Percentiles rank a stretch among this genome's conserved stretches.
These are phyloP conservation scores for Paraphaeosphaeria sporulosa DNA, from an alignment of 2,329 filamentous ascomycete genomes.

Conservation along the genomic window DNA sequence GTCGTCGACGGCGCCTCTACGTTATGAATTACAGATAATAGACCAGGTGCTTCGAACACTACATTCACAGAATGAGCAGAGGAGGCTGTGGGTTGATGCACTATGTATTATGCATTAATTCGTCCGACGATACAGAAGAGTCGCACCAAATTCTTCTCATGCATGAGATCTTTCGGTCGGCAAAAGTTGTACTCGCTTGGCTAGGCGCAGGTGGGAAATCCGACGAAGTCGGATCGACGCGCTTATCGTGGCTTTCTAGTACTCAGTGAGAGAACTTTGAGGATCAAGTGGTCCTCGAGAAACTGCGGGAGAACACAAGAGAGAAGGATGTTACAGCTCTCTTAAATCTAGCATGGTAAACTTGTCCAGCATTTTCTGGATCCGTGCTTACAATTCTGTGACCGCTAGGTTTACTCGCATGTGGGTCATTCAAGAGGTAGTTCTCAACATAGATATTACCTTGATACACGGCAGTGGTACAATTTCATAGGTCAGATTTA, in stretches of 20 bases:
- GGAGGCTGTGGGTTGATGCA: conserved; percentile 22
- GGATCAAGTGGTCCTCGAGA: not conserved
- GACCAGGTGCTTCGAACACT: conserved; percentile 15
- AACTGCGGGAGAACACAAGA: not conserved
- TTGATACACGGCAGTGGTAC: too few relatives aligned
- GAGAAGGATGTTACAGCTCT: not conserved
- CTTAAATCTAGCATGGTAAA: conserved; percentile 5
- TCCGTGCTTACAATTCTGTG: not conserved
- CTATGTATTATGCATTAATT: conserved; percentile 30
- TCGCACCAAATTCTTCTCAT: conserved; percentile 25
- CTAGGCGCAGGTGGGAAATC: conserved; percentile 14
- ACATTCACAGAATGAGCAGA: not conserved
- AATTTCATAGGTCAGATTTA: too few relatives aligned
- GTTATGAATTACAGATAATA: conserved; percentile 19
- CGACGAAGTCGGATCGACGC: not conserved
- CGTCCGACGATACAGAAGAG: conserved; percentile 21
- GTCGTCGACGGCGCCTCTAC: not conserved
- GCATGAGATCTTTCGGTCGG: conserved; percentile 18
- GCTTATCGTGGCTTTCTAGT: not conserved
- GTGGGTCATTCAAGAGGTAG: too few relatives aligned
- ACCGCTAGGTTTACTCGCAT: too few relatives aligned
- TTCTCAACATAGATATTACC: too few relatives aligned
- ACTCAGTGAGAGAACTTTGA: not conserved
- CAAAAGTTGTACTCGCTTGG: conserved; percentile 22
- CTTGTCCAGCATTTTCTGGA: not conserved